phyloP scores from a whole-genome alignment of 768 basidiomycete genomes.

The Leccinellum rugosiceps region DNA sequence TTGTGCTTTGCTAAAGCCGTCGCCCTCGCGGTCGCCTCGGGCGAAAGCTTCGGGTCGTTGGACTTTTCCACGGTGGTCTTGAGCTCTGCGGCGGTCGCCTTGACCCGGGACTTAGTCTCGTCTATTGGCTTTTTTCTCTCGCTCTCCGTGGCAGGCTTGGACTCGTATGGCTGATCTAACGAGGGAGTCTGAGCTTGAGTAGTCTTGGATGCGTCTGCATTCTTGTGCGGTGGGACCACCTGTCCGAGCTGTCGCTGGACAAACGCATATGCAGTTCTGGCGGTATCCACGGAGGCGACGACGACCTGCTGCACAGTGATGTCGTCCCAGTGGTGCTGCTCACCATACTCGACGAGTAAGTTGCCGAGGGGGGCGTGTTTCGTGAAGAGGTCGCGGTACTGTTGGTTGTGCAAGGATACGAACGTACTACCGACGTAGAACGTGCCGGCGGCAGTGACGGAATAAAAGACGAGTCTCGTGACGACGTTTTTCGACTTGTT shows the following conservation, averaged over 20 bases:
- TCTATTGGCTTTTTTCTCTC: conserved; percentile 38
- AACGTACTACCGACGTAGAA: conserved; percentile 85
- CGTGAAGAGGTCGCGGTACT: conserved; percentile 85
- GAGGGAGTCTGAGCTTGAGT: conserved; percentile 23
- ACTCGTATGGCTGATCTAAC: conserved; percentile 16
- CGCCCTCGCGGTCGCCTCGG: conserved; percentile 33
- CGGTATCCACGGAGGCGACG: conserved; percentile 48
- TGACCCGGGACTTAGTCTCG: conserved; percentile 44
- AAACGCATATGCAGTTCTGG: conserved; percentile 48
- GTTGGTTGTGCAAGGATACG: conserved; percentile 39
- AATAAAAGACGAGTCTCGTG: conserved; percentile 62
- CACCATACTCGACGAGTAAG: conserved; percentile 75
- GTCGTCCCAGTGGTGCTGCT: conserved; percentile 74
- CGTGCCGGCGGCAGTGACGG: conserved; percentile 61
- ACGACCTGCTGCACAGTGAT: conserved; percentile 61
- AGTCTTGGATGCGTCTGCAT: conserved; percentile 14
- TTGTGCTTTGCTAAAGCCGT: conserved; percentile 44
- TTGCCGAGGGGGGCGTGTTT: conserved; percentile 77
- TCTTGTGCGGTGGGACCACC: conserved; percentile 30
- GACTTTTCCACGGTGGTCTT: conserved; percentile 48
- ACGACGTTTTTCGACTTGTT: conserved; percentile 55
- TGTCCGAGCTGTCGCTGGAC: conserved; percentile 43
- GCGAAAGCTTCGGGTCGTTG: conserved; percentile 24
- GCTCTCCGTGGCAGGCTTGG: conserved; percentile 11
- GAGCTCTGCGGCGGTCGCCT: conserved; percentile 39